A percentile compares a stretch with the other conserved stretches of the same genome.
Conservation (phyloP, 768 basidiomycete genomes). For the Russula griseocarnosa region DNA sequence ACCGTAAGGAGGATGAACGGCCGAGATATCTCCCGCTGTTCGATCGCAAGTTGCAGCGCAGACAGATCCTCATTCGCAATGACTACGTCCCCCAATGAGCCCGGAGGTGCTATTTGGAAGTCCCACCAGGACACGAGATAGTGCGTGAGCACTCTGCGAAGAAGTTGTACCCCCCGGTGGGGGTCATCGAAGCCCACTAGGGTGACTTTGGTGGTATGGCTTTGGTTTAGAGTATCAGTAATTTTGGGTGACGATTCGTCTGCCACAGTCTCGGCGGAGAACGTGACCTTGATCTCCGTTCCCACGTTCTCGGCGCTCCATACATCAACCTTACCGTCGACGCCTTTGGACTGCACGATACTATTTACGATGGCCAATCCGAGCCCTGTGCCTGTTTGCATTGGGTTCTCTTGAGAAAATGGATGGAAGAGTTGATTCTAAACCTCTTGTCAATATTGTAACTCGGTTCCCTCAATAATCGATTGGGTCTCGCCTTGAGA, state of each 20-base stretch:
- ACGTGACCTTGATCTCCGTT: conserved; percentile 85
- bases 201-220: conserved; percentile 44
- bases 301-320: conserved; percentile 87
- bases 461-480: background rate
- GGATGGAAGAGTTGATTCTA: conserved; percentile 97
- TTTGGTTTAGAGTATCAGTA: conserved; percentile 31
- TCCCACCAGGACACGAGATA: conserved; percentile 79
- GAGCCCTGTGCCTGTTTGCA: conserved; percentile 89
- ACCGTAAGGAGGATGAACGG: conserved; percentile 77
- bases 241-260: conserved; percentile 29
- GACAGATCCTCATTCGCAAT: conserved; percentile 76
- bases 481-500: conserved; percentile 56
- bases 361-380: conserved; percentile 94
- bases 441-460: background rate
- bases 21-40: conserved; percentile 50
- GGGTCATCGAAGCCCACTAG: conserved; percentile 66
- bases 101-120: conserved; percentile 45
- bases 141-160: conserved; percentile 55
- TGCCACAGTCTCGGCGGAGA: conserved; percentile 63
- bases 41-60: conserved; percentile 53
- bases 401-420: conserved; percentile 93
- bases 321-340: conserved; percentile 90
- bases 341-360: conserved; percentile 79
- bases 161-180: conserved; percentile 63
- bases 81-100: conserved; percentile 62